Evolutionary conservation across 805 yeast species (phyloP), one percentile per base, ranked within the genome.

Genomic region (Metschnikowia koreensis): DNA sequence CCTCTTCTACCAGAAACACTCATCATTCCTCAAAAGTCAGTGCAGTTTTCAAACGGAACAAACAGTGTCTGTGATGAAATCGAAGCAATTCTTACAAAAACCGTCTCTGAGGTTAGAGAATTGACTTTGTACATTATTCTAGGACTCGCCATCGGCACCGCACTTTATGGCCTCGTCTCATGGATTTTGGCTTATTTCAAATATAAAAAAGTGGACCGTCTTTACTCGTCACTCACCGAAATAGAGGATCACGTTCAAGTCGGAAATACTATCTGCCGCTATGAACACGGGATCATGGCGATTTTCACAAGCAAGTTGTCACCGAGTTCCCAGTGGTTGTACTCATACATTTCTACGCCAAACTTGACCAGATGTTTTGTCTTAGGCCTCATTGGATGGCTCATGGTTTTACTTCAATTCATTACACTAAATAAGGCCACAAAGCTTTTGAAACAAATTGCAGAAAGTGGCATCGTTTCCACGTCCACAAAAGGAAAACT

Each of bases 371-470:
- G n/a, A 17, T 52, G 55, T 36, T 46, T 55, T 4, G 15, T 42
- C 8, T 17, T 52, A 11, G 60, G 58, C 9, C 28, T 38, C 2
- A 46, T 47, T 33, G 60, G 57, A 3, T 41, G 51, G 31, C 17
- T 52, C 6, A 38, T 48, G 6, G 56, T 52, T 10, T 47, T 51
- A 6, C 43, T 57, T 7, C 60, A 57, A 40, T 55, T 38, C 16
- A 27, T 50, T 7, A 40, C 52, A 15, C 46, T 56, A 37, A 47
- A 22, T 27, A 41, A 42, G 12, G 49, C 51, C 12, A 45, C 40
- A 7, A 41, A 41, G 28, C 28, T 47, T 28, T 15, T 43, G 15
- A 28, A 31, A 3, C 42, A 27, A 13, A 41, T 50, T 13, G 48
- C 36, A 42, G 44, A 15, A 2, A 15, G 33, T 15, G 44, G 46